A percentile compares a stretch with the other conserved stretches of the same genome.
These are phyloP conservation scores for Chalciporus sp. DNA, from an alignment of 1,284 basidiomycete genomes.

Conservation along the genomic window DNA sequence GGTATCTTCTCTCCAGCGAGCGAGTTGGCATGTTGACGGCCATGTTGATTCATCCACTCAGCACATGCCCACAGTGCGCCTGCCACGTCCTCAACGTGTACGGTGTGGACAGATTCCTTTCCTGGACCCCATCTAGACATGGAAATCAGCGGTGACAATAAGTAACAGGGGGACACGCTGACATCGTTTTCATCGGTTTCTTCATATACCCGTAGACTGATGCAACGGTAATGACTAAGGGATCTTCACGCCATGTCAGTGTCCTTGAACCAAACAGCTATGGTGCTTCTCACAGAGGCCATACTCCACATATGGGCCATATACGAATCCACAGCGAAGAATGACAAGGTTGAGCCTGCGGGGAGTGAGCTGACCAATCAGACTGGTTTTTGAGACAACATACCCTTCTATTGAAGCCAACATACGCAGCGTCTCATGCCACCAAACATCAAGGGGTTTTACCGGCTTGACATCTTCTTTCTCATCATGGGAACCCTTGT, in stretches of 20 bases:
- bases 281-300: slow-evolving; percentile 55
- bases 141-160: slow-evolving; percentile 4
- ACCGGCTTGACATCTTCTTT: slow-evolving; percentile 76
- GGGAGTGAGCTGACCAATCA: slow-evolving; percentile 9
- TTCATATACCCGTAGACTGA: slow-evolving; percentile 83
- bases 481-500: slow-evolving; percentile 69
- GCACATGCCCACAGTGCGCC: slow-evolving; percentile 77
- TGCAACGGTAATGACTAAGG: slow-evolving; percentile 74
- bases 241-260: slow-evolving; percentile 24
- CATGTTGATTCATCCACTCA: slow-evolving; percentile 67
- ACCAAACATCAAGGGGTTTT: slow-evolving; percentile 80
- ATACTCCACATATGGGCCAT: slow-evolving; percentile 75
- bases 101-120: slow-evolving; percentile 78
- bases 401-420: slow-evolving; percentile 75
- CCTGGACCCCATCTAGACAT: slow-evolving; percentile 69
- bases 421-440: slow-evolving; percentile 84
- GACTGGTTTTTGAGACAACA: slow-evolving; percentile 23
- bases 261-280: slow-evolving; percentile 12
- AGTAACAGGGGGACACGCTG: slow-evolving; percentile 30
- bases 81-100: slow-evolving; percentile 80
- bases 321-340: slow-evolving; percentile 69
- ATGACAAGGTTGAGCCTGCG: slow-evolving; percentile 76
- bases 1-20: slow-evolving; percentile 56
- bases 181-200: slow-evolving; percentile 88
- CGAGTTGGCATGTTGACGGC: slow-evolving; percentile 62